Percentiles rank a stretch among this genome's conserved stretches.
These are phyloP conservation scores for rapeseed (Brassica napus) DNA, from an alignment of 345 rosid species.

Conservation along the genomic window DNA sequence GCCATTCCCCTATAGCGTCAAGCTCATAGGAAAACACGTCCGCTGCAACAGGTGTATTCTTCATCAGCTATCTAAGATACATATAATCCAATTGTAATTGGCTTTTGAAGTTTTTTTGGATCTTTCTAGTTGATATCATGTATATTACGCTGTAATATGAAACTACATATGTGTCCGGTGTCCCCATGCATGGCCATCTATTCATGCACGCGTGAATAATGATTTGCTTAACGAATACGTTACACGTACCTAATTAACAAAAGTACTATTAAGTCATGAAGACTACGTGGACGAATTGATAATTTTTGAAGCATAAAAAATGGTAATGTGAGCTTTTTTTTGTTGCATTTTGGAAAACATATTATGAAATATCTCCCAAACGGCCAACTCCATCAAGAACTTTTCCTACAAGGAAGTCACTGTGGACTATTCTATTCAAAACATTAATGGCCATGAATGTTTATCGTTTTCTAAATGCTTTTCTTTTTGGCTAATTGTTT, in stretches of 20 bases:
- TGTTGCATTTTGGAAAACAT: background rate
- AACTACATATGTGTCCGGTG: background rate
- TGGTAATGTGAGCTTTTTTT: background rate
- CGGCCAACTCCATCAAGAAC: background rate
- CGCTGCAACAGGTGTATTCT: conserved; percentile 72
- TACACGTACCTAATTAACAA: background rate
- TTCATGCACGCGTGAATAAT: background rate
- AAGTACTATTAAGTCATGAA: background rate
- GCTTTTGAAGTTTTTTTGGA: background rate
- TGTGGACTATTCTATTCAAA: background rate
- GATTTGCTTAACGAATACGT: background rate
- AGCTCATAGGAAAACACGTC: conserved; percentile 83
- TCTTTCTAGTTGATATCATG: background rate
- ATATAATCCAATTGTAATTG: background rate
- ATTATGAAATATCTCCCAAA: conserved; percentile 1
- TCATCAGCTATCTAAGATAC: background rate
- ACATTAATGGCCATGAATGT: background rate
- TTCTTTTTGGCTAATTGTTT: background rate
- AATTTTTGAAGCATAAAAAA: background rate
- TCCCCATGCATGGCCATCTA: background rate
- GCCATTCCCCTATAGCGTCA: conserved; percentile 76
- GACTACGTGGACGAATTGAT: background rate
- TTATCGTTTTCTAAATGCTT: background rate
- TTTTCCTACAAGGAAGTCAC: background rate
- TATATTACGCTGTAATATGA: background rate